Evolutionary conservation across 495 filamentous ascomycete genomes (phyloP).

Genomic region (Amorphotheca resinae): DNA sequence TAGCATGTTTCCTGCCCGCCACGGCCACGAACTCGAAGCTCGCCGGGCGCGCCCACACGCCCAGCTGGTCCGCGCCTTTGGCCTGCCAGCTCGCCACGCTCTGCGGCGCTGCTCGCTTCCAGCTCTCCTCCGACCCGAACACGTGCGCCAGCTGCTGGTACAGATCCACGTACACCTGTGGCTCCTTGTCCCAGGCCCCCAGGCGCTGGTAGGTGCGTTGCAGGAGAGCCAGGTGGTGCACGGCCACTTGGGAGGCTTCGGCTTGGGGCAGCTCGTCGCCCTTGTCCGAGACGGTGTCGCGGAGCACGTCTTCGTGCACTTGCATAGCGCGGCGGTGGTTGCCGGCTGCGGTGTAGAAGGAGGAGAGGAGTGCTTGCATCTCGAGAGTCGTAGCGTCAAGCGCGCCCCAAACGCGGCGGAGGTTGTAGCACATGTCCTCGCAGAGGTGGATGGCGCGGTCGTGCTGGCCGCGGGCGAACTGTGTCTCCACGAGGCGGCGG

Average conservation of each 20-base stretch:
- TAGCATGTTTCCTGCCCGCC: conserved; percentile 3
- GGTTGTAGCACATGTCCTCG: conserved; percentile 52
- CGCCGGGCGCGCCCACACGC: not conserved
- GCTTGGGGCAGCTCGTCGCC: not conserved
- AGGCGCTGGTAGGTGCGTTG: conserved; percentile 29
- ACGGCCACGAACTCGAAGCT: not conserved
- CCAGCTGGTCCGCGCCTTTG: not conserved
- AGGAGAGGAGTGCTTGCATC: conserved; percentile 42
- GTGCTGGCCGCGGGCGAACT: conserved; percentile 33
- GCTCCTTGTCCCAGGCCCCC: conserved; percentile 25
- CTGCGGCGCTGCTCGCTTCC: not conserved
- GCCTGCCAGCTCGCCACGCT: conserved; percentile 1
- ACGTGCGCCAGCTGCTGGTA: conserved; percentile 5
- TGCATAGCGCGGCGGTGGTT: conserved; percentile 37
- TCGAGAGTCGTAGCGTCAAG: conserved; percentile 41
- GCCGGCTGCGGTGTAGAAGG: conserved; percentile 36
- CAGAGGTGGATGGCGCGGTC: conserved; percentile 38
- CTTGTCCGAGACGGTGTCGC: conserved; percentile 19
- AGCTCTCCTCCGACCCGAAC: conserved; percentile 2
- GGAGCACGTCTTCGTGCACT: conserved; percentile 42
- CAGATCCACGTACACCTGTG: not conserved
- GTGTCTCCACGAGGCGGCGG: conserved; percentile 43
- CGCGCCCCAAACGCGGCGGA: conserved; percentile 44
- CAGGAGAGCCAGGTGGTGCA: conserved; percentile 39
- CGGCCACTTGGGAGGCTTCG: conserved; percentile 24